Evolutionary conservation across 257 asterid species (phyloP), one percentile per base, ranked within the genome.

Genomic region (Salvia rosmarinus): DNA sequence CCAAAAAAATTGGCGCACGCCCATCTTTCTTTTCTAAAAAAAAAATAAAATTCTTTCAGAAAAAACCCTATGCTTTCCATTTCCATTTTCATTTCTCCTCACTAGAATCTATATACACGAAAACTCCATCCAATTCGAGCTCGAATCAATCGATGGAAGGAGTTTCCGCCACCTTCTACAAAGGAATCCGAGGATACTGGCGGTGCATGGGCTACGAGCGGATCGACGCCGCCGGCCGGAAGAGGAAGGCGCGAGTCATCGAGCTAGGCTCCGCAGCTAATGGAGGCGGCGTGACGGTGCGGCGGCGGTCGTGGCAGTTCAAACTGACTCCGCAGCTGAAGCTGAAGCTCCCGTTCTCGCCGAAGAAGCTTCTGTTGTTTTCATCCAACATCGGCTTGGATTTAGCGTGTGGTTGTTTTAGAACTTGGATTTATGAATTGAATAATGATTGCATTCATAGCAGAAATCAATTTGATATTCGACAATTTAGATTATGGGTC

Each of bases 181-280:
- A 52, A 65, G 89, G 87, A 76, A 68, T 82, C 65, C 77, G 17
- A 68, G 77, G 88, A 4, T 82, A 82, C 91, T 86, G 91, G 92
- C 78, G 90, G 51, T 51, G 83, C 67, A 83, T 35, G 55, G 83
- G 90, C 67, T 88, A 88, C 83, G 61, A 79, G 70, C 83, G 86
- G 50, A 64, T 88, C 19, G 63, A 51, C 74, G 66, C 68, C 64
- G 59, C 60, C 77, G 77, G 81, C 35, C 68, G 84, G 39, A 75
- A 39, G 20, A 56, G 76, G 8, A 83, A 80, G 62, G 2, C 55
- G 17, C 78, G 77, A 2, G 79, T 11, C 34, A 77, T 73, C 17
- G 62, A 78, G 72, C 80, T 81, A 19, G 79, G 71, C 1, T 17
- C 82, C 37, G 21, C 46, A 51, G 58, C 78, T 67, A 3, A 77